Base-by-base conservation (phyloP, 164 flowering plant genomes). In the Berberis thunbergii region DNA sequence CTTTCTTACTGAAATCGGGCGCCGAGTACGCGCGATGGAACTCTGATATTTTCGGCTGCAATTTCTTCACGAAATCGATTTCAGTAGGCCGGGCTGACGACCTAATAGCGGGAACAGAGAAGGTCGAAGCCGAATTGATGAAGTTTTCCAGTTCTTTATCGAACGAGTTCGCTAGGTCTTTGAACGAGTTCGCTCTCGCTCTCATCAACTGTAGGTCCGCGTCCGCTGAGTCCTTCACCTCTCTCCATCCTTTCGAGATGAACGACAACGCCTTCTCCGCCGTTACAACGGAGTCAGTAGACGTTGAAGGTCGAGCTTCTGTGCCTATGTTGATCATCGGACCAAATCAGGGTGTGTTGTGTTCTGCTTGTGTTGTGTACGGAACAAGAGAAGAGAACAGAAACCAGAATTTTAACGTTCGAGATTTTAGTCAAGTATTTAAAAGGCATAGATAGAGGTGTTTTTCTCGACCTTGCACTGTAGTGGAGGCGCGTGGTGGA, bases 131-230 rank as follows among this genome's bases (percentile, higher is more conserved):
- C 4, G 86, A 82, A 45, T 73, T 67, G 59, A 83, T 59, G 69
- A 86, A 81, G 63, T 83, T 84, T 78, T 82, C 96, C 60, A 88
- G 72, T 72, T 86, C 96, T 9, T 82, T 73, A 63, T 88, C 91
- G 70, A 87, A 84, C 38, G 91, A 73, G 9, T 74, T 77, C 26
- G 95, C 95, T 0, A 87, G 74, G 52, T 81, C 77, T 78, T 80
- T 83, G 70, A 86, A 80, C 6, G 89, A 80, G 55, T 73, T 80
- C 3, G 91, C 96, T 10, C 96, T 71, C 65, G 74, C 67, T 42
- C 69, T 67, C 84, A 86, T 86, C 62, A 84, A 61, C 64, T 77
- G 82, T 48, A 88, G 67, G 67, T 88, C 96, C 13, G 86, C 84
- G 46, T 79, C 89, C 2, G 89, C 86, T 41, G 86, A 84, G 75